phyloP scores from a whole-genome alignment of 345 rosid genomes.

The Eucalyptus caleyi region DNA sequence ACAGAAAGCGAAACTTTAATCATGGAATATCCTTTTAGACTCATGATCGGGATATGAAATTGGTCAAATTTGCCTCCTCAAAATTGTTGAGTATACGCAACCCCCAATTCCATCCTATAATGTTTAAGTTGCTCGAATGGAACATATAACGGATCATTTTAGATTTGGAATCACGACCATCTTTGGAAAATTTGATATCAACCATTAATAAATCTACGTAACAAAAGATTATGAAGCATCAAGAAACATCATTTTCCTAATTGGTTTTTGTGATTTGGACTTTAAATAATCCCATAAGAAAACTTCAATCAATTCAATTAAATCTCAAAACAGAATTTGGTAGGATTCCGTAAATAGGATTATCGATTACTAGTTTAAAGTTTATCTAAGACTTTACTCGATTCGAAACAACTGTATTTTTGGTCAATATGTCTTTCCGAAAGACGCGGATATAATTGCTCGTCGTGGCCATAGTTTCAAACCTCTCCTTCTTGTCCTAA shows the following conservation, averaged over 20 bases:
- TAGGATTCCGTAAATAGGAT: background rate
- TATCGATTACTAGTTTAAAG: background rate
- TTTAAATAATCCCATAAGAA: background rate
- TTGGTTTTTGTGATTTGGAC: background rate
- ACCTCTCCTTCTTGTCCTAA: background rate
- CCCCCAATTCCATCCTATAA: background rate
- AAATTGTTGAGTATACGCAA: background rate
- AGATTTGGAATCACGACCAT: background rate
- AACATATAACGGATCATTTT: background rate
- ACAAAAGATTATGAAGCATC: background rate
- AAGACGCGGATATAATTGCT: background rate
- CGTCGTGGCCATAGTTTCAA: background rate
- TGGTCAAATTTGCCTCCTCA: background rate
- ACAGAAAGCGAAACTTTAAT: background rate
- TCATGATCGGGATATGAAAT: background rate
- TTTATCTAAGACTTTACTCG: background rate
- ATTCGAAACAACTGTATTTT: background rate
- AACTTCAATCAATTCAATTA: background rate
- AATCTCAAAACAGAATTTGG: background rate
- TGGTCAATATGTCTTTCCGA: background rate
- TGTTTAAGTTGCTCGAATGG: rapidly evolving
- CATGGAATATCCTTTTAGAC: background rate
- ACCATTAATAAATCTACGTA: too few species aligned
- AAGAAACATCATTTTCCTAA: background rate
- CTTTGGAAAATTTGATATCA: background rate